A percentile compares a stretch with the other conserved stretches of the same genome.
Conservation (phyloP, 768 basidiomycete genomes). For the Leccinum variicolor region DNA sequence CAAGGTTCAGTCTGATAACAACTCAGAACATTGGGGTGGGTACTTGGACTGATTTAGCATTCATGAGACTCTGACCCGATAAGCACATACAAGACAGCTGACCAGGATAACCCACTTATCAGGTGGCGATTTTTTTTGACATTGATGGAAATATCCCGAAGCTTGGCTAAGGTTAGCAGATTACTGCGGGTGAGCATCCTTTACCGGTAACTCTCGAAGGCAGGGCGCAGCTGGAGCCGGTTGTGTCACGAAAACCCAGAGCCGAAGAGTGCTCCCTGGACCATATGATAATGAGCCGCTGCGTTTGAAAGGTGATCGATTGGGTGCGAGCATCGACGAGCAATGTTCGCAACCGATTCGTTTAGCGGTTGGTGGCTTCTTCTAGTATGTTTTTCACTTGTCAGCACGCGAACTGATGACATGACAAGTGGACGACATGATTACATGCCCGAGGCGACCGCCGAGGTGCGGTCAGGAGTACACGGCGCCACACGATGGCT, state of each 20-base stretch:
- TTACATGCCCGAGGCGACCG: not conserved
- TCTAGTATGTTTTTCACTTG: not conserved
- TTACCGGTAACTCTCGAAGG: constrained; percentile 1
- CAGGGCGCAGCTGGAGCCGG: not conserved
- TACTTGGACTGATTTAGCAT: constrained; percentile 8
- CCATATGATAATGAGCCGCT: not conserved
- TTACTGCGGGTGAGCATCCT: constrained; percentile 1
- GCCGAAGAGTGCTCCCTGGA: not conserved
- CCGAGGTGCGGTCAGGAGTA: not conserved
- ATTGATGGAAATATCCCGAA: not conserved
- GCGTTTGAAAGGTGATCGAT: not conserved
- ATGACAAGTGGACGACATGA: constrained; percentile 1
- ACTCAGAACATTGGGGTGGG: constrained; percentile 7
- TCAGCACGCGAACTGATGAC: constrained; percentile 3
- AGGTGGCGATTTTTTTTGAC: constrained; percentile 10
- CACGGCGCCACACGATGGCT: not conserved
- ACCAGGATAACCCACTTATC: constrained; percentile 22
- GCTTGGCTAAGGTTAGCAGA: constrained; percentile 13
- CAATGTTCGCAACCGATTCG: not conserved
- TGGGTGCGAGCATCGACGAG: not conserved
- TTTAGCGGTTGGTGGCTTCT: constrained; percentile 2
- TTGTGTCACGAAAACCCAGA: not conserved
- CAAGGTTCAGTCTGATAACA: constrained; percentile 18
- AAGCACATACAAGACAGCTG: constrained; percentile 24
- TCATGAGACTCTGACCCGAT: constrained; percentile 12